Evolutionary conservation across 2,329 filamentous ascomycete genomes (phyloP).

Genomic region (Neurospora sp.): DNA sequence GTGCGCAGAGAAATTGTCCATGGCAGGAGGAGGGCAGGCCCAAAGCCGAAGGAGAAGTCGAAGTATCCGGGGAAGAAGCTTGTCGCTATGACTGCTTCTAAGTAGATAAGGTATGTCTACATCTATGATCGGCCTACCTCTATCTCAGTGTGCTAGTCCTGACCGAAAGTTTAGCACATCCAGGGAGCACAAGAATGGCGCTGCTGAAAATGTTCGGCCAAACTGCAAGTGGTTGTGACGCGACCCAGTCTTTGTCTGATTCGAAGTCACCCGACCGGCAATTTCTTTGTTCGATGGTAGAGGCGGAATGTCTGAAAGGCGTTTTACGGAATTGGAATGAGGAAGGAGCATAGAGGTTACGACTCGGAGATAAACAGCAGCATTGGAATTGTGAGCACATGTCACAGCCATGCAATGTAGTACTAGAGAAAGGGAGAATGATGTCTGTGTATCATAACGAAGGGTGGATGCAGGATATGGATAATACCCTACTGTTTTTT

Average conservation of each 20-base stretch:
- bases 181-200: not conserved
- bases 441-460: not conserved
- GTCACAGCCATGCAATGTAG: not conserved
- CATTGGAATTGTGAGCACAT: not conserved
- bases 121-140: not conserved
- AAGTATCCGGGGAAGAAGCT: not conserved
- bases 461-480: not conserved
- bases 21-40: not conserved
- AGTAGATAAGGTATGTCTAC: not conserved
- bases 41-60: not conserved
- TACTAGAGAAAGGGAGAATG: not conserved
- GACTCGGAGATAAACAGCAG: no score
- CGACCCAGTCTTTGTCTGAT: not conserved
- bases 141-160: not conserved
- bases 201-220: not conserved
- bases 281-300: not conserved
- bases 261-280: not conserved
- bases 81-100: not conserved
- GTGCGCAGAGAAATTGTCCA: not conserved
- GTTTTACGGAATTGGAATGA: not conserved
- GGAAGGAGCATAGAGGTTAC: not conserved
- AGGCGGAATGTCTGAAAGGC: not conserved
- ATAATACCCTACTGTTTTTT: not conserved
- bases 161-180: not conserved
- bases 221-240: not conserved